Conservation (phyloP, 352 stramenopile species). For the Sclerospora graminicola region DNA sequence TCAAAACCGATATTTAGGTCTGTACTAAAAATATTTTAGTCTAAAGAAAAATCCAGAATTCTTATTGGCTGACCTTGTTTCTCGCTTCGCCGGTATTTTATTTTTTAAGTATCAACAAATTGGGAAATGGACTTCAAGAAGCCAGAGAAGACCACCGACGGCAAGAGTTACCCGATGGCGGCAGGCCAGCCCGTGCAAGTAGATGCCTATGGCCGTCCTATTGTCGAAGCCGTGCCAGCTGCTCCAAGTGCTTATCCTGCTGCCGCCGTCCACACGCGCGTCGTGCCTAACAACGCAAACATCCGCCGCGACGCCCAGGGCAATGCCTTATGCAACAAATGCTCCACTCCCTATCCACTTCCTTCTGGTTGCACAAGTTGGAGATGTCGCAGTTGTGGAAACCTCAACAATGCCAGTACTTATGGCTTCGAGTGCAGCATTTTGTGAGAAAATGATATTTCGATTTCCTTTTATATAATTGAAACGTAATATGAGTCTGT, state of each 20-base stretch:
- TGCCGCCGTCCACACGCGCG: conserved; percentile 12
- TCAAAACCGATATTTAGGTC: too few species aligned
- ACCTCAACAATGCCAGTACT: conserved; percentile 72
- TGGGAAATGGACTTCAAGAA: conserved; percentile 21
- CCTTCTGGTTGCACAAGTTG: conserved; percentile 58
- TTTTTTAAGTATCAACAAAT: background rate
- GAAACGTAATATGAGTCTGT: too few species aligned
- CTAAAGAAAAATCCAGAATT: conserved; percentile 1
- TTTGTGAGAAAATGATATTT: conserved; percentile 17
- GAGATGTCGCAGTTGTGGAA: conserved; percentile 57
- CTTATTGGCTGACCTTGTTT: background rate
- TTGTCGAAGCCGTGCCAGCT: conserved; percentile 32
- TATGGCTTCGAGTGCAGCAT: conserved; percentile 67
- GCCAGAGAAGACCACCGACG: conserved; percentile 14
- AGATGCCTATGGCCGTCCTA: conserved; percentile 36
- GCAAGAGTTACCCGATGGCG: conserved; percentile 12
- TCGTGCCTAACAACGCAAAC: conserved; percentile 58
- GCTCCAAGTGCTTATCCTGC: conserved; percentile 2
- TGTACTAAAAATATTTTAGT: background rate
- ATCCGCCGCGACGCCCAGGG: conserved; percentile 53
- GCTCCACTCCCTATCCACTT: conserved; percentile 54
- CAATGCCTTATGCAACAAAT: conserved; percentile 72
- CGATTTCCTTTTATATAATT: too few species aligned
- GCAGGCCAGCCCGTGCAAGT: conserved; percentile 29
- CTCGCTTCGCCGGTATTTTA: too few species aligned